Conservation (phyloP, 495 filamentous ascomycete species). For the Neurospora intermedia region DNA sequence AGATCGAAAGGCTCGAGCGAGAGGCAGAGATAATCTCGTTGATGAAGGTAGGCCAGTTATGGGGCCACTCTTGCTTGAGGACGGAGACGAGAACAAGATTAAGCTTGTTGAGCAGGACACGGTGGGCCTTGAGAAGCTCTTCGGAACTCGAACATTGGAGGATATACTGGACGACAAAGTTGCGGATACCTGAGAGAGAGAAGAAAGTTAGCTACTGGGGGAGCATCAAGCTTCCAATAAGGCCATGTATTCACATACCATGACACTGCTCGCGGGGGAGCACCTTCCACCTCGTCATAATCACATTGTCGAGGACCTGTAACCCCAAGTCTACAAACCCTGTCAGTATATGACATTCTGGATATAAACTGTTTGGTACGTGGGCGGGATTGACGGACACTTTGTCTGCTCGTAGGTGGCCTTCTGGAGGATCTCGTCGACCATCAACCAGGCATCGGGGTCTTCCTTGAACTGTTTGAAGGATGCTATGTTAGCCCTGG, state of each 20-base stretch:
- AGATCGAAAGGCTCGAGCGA: slow-evolving; percentile 87
- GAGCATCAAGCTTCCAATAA: not conserved
- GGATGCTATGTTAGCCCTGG: slow-evolving; percentile 6
- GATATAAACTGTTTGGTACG: not conserved
- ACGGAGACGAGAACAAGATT: slow-evolving; percentile 96
- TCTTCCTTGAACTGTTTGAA: slow-evolving; percentile 85
- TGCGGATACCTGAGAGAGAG: slow-evolving; percentile 66
- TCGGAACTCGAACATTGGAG: slow-evolving; percentile 84
- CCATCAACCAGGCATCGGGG: slow-evolving; percentile 92
- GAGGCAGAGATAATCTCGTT: slow-evolving; percentile 98
- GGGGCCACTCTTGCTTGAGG: slow-evolving; percentile 99
- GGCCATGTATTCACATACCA: slow-evolving; percentile 36
- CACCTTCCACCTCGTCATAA: slow-evolving; percentile 98
- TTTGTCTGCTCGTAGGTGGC: slow-evolving; percentile 92
- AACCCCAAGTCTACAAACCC: slow-evolving; percentile 65
- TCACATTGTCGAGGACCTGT: slow-evolving; percentile 95
- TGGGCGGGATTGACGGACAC: slow-evolving; percentile 47
- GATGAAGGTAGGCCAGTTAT: slow-evolving; percentile 99
- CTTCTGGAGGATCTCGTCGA: slow-evolving; percentile 88
- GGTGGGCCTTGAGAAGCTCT: slow-evolving; percentile 68
- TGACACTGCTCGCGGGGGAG: slow-evolving; percentile 90
- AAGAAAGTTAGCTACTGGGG: not conserved
- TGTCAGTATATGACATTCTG: slow-evolving; percentile 32
- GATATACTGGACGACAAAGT: slow-evolving; percentile 97
- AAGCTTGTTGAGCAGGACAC: slow-evolving; percentile 89